Conservation (phyloP, 176 grass and related monocot species). For the Miscanthus lutarioriparius region DNA sequence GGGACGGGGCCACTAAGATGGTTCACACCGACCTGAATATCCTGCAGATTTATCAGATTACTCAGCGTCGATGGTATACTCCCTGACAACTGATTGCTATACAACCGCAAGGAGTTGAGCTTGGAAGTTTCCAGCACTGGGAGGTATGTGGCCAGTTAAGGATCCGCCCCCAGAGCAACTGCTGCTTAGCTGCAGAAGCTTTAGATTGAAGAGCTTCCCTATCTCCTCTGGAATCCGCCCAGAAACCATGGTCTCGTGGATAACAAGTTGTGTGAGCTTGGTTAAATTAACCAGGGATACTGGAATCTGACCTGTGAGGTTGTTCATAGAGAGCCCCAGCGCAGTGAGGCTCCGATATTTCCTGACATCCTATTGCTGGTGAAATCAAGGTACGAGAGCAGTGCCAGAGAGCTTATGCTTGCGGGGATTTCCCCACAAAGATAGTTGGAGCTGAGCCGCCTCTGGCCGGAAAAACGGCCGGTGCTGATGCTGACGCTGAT, state of each 20-base stretch:
- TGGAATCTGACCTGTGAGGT: slow-evolving; percentile 17
- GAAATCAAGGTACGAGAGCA: slow-evolving; percentile 6
- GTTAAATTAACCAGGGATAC: slow-evolving; percentile 1
- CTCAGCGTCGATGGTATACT: slow-evolving; percentile 14
- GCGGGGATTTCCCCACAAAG: slow-evolving; percentile 32
- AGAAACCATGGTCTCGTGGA: neutral
- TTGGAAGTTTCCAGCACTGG: slow-evolving; percentile 17
- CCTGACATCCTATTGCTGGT: neutral
- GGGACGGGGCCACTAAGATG: neutral
- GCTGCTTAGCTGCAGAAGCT: neutral
- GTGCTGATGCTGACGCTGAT: too few species aligned
- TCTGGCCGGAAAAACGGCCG: too few species aligned
- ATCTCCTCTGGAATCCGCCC: neutral
- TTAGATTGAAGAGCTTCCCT: neutral
- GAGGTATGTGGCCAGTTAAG: neutral
- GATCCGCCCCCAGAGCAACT: neutral
- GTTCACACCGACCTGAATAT: neutral
- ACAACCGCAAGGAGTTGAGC: neutral
- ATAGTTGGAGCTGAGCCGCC: neutral
- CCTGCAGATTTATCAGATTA: neutral
- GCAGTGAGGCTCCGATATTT: neutral
- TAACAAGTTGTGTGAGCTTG: neutral
- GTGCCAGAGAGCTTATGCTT: neutral
- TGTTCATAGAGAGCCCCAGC: neutral
- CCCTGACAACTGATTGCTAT: neutral